phyloP scores from a whole-genome alignment of 768 basidiomycete genomes.

The Mycena capillaripes region DNA sequence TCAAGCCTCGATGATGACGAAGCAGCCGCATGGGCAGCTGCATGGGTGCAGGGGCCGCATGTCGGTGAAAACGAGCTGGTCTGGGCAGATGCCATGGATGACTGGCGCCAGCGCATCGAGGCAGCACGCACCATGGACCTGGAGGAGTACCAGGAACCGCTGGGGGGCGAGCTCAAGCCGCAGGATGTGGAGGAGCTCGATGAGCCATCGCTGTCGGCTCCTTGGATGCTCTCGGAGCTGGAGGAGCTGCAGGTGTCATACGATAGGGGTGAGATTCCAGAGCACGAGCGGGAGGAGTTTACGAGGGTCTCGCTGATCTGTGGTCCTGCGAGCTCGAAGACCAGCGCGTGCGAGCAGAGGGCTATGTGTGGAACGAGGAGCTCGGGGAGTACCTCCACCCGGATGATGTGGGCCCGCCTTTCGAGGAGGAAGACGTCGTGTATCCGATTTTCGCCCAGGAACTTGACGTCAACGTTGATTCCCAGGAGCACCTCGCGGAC shows the following conservation, averaged over 20 bases:
- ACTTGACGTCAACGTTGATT: no score
- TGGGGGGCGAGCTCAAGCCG: neutral
- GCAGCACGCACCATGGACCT: neutral
- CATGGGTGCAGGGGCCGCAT: neutral
- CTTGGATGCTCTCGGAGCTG: neutral
- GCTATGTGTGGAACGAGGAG: conserved; percentile 10
- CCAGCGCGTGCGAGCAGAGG: neutral
- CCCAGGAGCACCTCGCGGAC: no score
- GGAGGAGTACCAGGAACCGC: neutral
- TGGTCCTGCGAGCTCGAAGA: conserved; percentile 7
- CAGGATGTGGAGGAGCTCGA: neutral
- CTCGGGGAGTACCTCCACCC: conserved; percentile 2
- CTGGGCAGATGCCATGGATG: conserved; percentile 1
- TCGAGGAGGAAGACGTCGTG: neutral
- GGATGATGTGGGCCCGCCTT: neutral
- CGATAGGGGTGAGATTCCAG: neutral
- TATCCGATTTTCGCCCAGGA: no score
- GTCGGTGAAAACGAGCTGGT: neutral
- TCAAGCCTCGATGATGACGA: neutral
- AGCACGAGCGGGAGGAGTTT: neutral
- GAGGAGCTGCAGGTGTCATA: conserved; percentile 2
- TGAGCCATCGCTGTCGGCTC: neutral
- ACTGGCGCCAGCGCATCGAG: conserved; percentile 8
- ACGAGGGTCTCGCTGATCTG: neutral
- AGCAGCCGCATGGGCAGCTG: neutral